Base-by-base conservation (phyloP, 1,284 basidiomycete genomes). In the Pseudozyma tsukubaensis region DNA sequence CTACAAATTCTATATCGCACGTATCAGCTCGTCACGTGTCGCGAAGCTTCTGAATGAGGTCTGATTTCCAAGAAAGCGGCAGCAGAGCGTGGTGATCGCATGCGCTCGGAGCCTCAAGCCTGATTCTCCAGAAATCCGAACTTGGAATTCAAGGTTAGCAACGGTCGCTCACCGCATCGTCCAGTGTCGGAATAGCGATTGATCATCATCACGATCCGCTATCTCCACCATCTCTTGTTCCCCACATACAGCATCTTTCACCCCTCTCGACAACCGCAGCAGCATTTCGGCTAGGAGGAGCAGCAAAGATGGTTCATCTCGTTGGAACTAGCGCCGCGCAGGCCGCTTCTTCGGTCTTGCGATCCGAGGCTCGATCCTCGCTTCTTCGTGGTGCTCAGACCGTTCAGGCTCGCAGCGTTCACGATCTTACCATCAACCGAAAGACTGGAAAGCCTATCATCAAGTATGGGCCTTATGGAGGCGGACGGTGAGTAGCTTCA, bases 351-450 rank as follows among this genome's bases (percentile, higher is more conserved):
- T 62, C 71, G 55, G 58, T 58, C 37, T 40, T 74, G 54, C 71
- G 71, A 35, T 59, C 61, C 35, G 71, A 73, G 54, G 72, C 59
- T 50, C 62, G 72, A 34, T 57, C 66, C 43, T 58, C 62, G 40
- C 52, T 74, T 54, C 65, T 73, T 59, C 71, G 71, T 43, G 66
- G 66, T 39, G 58, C 66, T 44, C 66, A 61, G 55, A 32, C 54
- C 34, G 57, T 60, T 11, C 72, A 75, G 67, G 63, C 72, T 50
- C 72, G 72, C 44, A 60, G 56, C 65, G 32, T 75, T 34, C 83
- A 84, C 70, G 83, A 84, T 48, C 71, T 84, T 13, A 70, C 72
- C 32, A 82, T 84, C 72, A 83, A 83, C 67, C 73, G 79, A 49
- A 79, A 78, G 70, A 84, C 83, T 0, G 83, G 83, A 29, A 75